Percentiles rank a stretch among this genome's conserved stretches.
Evolutionary conservation across 306 rosid genomes (phyloP).

Genomic region (Cicer yamashitae): DNA sequence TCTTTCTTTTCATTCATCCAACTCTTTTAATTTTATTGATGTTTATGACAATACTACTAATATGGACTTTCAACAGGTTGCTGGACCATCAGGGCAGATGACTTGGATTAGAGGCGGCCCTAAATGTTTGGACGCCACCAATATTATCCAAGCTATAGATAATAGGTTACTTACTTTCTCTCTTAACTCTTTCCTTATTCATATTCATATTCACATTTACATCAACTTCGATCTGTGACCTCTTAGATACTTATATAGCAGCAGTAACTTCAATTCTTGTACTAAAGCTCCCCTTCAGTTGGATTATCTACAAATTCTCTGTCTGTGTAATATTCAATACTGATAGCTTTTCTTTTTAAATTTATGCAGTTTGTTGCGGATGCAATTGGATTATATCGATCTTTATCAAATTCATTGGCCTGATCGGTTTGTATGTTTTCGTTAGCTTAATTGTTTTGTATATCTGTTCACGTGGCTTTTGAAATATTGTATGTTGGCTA

Average conservation of each 20-base stretch:
- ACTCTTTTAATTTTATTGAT: background rate
- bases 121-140: constrained; percentile 65
- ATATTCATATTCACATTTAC: background rate
- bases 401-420: constrained; percentile 97
- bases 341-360: constrained; percentile 39
- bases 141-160: constrained; percentile 77
- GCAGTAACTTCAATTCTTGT: background rate
- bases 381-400: constrained; percentile 87
- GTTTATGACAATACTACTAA: background rate
- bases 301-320: background rate
- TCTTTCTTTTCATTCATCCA: background rate
- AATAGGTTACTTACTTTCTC: constrained; percentile 54
- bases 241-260: no score
- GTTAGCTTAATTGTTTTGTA: constrained; percentile 15
- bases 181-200: background rate
- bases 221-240: no score
- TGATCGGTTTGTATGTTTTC: constrained; percentile 87
- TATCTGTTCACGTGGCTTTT: constrained; percentile 25
- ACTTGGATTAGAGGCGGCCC: constrained; percentile 97
- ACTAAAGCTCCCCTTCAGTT: background rate
- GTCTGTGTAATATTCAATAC: constrained; percentile 6
- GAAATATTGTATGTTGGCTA: background rate
- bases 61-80: constrained; percentile 55
- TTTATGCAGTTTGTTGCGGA: constrained; percentile 70
- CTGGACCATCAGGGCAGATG: constrained; percentile 97